Evolutionary conservation across 2,329 filamentous ascomycete genomes (phyloP), one percentile per base, ranked within the genome.

Genomic region (Nemania sp.): DNA sequence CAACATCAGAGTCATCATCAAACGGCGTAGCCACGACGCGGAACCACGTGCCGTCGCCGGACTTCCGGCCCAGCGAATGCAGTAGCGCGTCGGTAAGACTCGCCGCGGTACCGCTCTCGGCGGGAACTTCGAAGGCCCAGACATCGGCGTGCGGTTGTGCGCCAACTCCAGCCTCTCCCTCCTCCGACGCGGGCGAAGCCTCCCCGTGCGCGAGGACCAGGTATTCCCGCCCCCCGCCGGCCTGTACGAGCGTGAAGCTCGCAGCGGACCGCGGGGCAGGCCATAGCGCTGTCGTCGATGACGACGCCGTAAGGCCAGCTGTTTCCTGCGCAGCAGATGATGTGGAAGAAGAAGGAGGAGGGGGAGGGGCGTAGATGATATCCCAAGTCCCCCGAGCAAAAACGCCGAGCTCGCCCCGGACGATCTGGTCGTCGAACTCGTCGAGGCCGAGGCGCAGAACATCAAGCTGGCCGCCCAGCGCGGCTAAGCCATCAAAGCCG

Each of bases 391-490:
- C 78, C 30, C 75, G 76, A 6, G 80, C 76, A 22, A 72, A 71
- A 17, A 86, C 66, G 19, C 73, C 73, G 17, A 81, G 72, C 61
- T 85, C 81, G 24, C 76, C 77, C 40, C 69, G 71, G 39, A 72
- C 73, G 28, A 72, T 71, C 56, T 71, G 72, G 64, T 83, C 81
- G 57, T 80, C 74, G 61, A 82, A 81, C 23, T 74, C 74, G 61
- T 82, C 80, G n/a, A 85, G 71, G 15, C 72, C 77, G 8, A 87
- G 75, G 49, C 80, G 77, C 15, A 87, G 67, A 53, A 88, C 80
- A 65, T 95, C 90, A 11, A 96, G 66, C 54, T 80, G 78, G 0
- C 88, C 90, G 14, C 90, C 90, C 42, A 89, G 76, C 64, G 92
- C 88, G 0, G 66, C 74, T 39, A 78, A 75, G 0, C 88, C 90